Base-by-base conservation (phyloP, 83 land plant genomes). In the Isoetes engelmannii region DNA sequence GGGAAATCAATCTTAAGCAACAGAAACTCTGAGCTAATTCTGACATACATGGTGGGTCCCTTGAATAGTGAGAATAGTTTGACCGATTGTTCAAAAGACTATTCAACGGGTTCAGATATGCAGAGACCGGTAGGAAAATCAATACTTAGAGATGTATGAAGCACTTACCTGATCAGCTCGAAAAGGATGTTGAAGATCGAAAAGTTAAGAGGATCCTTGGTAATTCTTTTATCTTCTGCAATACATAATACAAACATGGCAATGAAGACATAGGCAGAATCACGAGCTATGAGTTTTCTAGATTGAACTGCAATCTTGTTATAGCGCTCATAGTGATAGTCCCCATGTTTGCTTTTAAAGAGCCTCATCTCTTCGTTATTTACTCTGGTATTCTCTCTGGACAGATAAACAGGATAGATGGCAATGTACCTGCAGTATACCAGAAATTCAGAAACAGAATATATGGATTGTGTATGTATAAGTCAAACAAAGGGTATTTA, bases 171-270 rank as follows among this genome's bases (percentile, higher is more conserved):
- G 67, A 73, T 77, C 53, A 77, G 77, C 67, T 90, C 92, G 21
- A 90, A 60, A 17, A 82, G 28, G 47, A 87, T 81, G 64, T 74
- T 81, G 20, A 85, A 49, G 42, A 83, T 75, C 63, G 68, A 74
- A 74, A 78, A 90, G 84, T 90, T 90, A 48, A 84, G 72, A 9
- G 95, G 87, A 55, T 87, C 95, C 9, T 75, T 41, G 15, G 46
- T 46, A 43, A 90, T 66, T 5, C 61, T 71, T 4, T 68, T 41
- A 20, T 78, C 74, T 47, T 90, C 92, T 4, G 68, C 70, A 19
- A 83, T 70, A 63, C 89, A 87, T 6, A 87, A 61, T 55, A 81
- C 48, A 45, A 90, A 70, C 8, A 80, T 50, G 42, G 74, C 80
- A 55, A 85, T 56, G 75, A 72, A 70, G 8, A 87, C 21, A 48